Evolutionary conservation across 2,329 filamentous ascomycete genomes (phyloP).

Genomic region (Aspergillus felis): DNA sequence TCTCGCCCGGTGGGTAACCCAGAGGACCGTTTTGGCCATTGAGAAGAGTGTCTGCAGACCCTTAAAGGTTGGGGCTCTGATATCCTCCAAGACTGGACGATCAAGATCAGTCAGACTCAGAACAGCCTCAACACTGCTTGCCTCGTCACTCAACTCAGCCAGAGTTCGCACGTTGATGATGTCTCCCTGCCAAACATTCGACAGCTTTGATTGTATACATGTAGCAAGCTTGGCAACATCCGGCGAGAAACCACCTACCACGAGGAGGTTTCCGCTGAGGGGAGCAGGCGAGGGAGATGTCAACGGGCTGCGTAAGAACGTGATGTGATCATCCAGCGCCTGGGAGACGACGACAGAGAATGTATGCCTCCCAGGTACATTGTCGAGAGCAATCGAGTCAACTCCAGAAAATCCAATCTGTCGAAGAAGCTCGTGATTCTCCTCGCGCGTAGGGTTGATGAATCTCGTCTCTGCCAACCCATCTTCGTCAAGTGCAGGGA

Average conservation of each 20-base stretch:
- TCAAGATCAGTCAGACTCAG: slow-evolving; percentile 5
- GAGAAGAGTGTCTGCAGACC: background rate
- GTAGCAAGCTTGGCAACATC: background rate
- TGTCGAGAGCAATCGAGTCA: slow-evolving; percentile 5
- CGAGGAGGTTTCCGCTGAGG: slow-evolving; percentile 1
- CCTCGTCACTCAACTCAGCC: background rate
- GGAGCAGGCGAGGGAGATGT: slow-evolving; percentile 2
- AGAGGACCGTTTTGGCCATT: slow-evolving; percentile 1
- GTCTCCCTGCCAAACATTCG: slow-evolving; percentile 40
- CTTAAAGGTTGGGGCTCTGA: background rate
- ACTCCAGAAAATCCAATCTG: slow-evolving; percentile 9
- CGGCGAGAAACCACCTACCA: slow-evolving; percentile 3
- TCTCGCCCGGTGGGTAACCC: slow-evolving; percentile 2
- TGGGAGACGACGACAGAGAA: slow-evolving; percentile 9
- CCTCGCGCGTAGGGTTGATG: slow-evolving; percentile 1
- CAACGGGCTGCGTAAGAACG: slow-evolving; percentile 2
- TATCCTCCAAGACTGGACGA: slow-evolving; percentile 1
- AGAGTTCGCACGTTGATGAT: slow-evolving; percentile 3
- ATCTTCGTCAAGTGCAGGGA: background rate
- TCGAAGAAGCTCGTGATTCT: slow-evolving; percentile 4
- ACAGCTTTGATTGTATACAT: slow-evolving; percentile 2
- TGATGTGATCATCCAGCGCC: slow-evolving; percentile 3
- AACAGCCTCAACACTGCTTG: slow-evolving; percentile 1
- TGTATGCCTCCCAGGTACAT: slow-evolving; percentile 4
- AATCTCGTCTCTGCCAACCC: background rate